These are phyloP conservation scores for Diaporthe australafricana DNA, from an alignment of 2,329 filamentous ascomycete genomes.

Conservation along the genomic window DNA sequence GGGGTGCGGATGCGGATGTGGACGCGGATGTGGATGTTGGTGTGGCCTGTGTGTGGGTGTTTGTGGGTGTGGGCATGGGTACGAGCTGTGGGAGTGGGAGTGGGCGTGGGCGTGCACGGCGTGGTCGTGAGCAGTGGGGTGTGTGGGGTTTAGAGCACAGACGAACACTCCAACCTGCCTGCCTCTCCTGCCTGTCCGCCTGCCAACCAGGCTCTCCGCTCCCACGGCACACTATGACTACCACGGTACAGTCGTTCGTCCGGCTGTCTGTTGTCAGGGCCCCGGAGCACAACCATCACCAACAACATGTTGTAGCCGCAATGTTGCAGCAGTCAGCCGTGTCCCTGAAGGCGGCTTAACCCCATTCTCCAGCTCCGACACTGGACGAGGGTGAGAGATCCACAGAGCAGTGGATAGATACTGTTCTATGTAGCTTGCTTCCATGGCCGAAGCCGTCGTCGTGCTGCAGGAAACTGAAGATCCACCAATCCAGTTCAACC, in stretches of 20 bases:
- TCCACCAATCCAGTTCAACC: constrained; percentile 4
- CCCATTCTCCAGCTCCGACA: not conserved
- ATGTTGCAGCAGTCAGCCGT: not conserved
- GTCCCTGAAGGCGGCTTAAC: too few species aligned
- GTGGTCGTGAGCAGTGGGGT: constrained; percentile 1
- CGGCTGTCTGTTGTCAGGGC: not conserved
- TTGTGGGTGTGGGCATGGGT: constrained; percentile 1
- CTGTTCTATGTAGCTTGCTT: not conserved
- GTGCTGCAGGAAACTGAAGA: not conserved
- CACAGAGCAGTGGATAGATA: not conserved
- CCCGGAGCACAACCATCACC: not conserved
- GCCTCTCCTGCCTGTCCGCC: not conserved
- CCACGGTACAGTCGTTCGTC: not conserved
- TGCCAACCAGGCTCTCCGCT: not conserved
- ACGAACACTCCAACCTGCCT: not conserved
- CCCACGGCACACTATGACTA: not conserved
- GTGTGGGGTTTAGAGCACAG: constrained; percentile 9
- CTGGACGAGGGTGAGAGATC: not conserved
- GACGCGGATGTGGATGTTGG: too few species aligned
- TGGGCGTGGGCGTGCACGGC: too few species aligned
- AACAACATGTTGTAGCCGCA: not conserved
- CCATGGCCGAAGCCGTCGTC: not conserved
- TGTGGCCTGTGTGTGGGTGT: too few species aligned
- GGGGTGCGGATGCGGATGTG: not conserved
- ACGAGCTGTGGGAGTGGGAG: not conserved